A percentile compares a stretch with the other conserved stretches of the same genome.
Conservation (phyloP, 1,139 yeast genomes). For the Dujonia santamariae region DNA sequence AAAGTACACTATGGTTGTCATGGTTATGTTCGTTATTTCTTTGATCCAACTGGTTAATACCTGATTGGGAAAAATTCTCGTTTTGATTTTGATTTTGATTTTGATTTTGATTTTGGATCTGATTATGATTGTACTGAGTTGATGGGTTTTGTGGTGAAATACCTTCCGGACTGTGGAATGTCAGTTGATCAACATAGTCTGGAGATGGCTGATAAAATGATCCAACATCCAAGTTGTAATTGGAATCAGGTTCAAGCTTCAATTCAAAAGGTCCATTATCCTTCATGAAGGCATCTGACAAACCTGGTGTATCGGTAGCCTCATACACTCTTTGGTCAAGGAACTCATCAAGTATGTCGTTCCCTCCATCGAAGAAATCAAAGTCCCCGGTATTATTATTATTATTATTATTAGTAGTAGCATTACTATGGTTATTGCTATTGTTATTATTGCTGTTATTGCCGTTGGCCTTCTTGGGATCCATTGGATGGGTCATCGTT, state of each 20-base stretch:
- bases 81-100: neutral
- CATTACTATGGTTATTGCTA: no score
- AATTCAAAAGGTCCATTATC: conserved; percentile 16
- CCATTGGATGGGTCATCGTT: no score
- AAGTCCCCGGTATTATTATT: conserved; percentile 5
- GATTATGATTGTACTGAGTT: conserved; percentile 2
- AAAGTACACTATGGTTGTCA: no score
- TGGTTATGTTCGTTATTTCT: no score
- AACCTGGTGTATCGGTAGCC: conserved; percentile 14
- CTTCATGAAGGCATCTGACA: conserved; percentile 18
- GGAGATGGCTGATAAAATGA: conserved; percentile 7
- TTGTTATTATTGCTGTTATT: neutral
- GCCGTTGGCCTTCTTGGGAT: neutral
- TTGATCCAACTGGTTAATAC: no score
- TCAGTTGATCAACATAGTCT: conserved; percentile 4
- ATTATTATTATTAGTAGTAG: neutral
- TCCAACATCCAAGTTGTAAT: conserved; percentile 6
- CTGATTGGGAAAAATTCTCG: no score
- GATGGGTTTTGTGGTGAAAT: conserved; percentile 1
- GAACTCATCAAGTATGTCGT: conserved; percentile 52
- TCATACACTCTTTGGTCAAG: conserved; percentile 56
- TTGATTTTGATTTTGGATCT: neutral
- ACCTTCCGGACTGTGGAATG: conserved; percentile 9
- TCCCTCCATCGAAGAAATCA: conserved; percentile 21
- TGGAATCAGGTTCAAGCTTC: conserved; percentile 2